These are phyloP conservation scores for Spathaspora sp. DNA, from an alignment of 1,139 yeast genomes.

Conservation along the genomic window DNA sequence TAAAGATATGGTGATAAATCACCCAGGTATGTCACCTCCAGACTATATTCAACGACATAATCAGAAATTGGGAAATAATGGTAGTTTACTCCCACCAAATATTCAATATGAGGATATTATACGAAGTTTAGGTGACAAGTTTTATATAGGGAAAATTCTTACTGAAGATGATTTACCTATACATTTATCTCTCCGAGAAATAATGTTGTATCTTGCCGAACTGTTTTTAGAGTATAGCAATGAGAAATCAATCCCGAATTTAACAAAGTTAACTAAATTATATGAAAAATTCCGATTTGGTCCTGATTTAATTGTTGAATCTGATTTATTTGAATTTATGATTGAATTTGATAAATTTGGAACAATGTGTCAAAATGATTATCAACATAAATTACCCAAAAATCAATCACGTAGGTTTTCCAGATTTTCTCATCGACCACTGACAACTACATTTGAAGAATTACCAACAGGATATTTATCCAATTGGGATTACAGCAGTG, in stretches of 20 bases:
- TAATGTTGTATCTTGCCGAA: conserved; percentile 27
- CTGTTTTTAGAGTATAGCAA: conserved; percentile 7
- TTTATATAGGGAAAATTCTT: conserved; percentile 41
- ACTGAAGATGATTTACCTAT: conserved; percentile 38
- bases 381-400: conserved; percentile 13
- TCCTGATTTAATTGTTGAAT: conserved; percentile 57
- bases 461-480: conserved; percentile 3
- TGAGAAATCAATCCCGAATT: conserved; percentile 18
- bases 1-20: conserved; percentile 43
- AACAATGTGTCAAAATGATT: conserved; percentile 16
- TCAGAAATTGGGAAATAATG: conserved; percentile 19
- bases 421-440: conserved; percentile 6
- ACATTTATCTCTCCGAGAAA: conserved; percentile 48
- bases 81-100: conserved; percentile 53
- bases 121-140: conserved; percentile 53
- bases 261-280: conserved; percentile 42
- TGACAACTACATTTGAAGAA: conserved; percentile 6
- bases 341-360: conserved; percentile 26
- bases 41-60: conserved; percentile 35
- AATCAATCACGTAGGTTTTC: conserved; percentile 8
- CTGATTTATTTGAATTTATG: conserved; percentile 63
- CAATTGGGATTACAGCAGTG: conserved; percentile 2
- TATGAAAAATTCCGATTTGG: conserved; percentile 76
- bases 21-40: conserved; percentile 63
- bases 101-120: conserved; percentile 66